phyloP scores from a whole-genome alignment of 176 grass and related monocot genomes.

The Zoysia pacifica region DNA sequence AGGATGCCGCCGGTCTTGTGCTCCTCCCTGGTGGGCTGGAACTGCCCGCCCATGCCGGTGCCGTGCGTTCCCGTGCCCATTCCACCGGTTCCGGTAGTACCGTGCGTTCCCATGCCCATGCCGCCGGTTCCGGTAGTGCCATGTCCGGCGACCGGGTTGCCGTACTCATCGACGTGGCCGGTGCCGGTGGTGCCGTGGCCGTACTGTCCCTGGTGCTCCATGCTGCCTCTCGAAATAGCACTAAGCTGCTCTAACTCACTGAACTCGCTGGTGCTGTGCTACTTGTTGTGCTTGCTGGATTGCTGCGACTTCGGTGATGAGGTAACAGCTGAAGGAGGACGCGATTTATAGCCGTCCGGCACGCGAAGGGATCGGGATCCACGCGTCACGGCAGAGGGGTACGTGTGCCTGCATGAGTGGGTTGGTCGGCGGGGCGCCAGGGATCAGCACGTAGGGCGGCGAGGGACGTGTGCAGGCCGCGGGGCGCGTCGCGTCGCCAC shows the following conservation, averaged over 20 bases:
- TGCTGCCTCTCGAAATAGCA: background rate
- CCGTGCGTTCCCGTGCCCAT: conserved; percentile 8
- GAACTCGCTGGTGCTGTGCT: background rate
- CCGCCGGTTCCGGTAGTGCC: conserved; percentile 20
- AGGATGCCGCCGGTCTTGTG: conserved; percentile 46
- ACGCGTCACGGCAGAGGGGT: background rate
- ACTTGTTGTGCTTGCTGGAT: background rate
- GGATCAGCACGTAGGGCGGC: background rate
- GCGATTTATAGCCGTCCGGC: conserved; percentile 12
- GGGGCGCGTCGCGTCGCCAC: conserved; percentile 10
- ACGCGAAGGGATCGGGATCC: background rate
- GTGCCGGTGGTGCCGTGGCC: conserved; percentile 35
- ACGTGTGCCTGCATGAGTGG: conserved; percentile 25
- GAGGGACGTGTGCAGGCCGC: background rate
- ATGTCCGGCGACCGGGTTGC: conserved; percentile 20
- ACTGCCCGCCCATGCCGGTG: conserved; percentile 30
- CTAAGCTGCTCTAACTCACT: background rate
- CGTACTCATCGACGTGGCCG: conserved; percentile 55
- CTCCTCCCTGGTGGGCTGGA: conserved; percentile 38
- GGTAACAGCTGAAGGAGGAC: background rate
- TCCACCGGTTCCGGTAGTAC: background rate
- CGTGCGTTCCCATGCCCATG: background rate
- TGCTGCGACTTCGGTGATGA: background rate
- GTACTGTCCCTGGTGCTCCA: conserved; percentile 38
- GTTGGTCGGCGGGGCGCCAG: background rate